Percentiles rank a stretch among this genome's conserved stretches.
phyloP scores from a whole-genome alignment of 371 early-diverging fungal species.

The Fennellomyces sp. region DNA sequence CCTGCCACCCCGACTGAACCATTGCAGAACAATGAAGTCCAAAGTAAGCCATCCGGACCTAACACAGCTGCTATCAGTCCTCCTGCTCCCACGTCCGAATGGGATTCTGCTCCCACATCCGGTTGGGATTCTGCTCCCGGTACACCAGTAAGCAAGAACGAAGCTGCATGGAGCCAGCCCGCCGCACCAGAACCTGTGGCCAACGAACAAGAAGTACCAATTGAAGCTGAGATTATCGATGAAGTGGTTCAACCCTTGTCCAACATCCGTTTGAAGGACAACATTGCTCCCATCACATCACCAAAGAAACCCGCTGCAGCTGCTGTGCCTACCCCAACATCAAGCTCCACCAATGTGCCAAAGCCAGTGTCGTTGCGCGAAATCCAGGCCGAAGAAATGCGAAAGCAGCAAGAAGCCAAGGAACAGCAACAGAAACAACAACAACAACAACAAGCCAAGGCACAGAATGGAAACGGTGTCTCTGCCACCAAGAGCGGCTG shows the following conservation, averaged over 20 bases:
- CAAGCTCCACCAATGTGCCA: constrained; percentile 1
- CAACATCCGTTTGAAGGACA: constrained; percentile 2
- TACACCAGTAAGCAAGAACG: constrained; percentile 34
- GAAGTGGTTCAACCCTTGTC: neutral
- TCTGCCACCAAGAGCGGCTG: constrained; percentile 16
- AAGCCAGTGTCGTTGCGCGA: constrained; percentile 48
- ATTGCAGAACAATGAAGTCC: neutral
- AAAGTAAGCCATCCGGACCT: neutral
- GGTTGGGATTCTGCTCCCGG: constrained; percentile 45
- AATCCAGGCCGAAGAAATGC: constrained; percentile 51
- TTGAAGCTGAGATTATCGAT: neutral
- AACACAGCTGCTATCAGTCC: constrained; percentile 5
- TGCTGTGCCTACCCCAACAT: neutral
- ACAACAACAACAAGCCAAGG: constrained; percentile 9
- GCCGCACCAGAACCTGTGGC: constrained; percentile 30
- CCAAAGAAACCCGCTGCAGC: neutral
- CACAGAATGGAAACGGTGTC: neutral
- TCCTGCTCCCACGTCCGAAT: constrained; percentile 9
- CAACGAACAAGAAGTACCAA: constrained; percentile 8
- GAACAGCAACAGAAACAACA: constrained; percentile 10
- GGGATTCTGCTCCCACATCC: constrained; percentile 32
- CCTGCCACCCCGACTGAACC: neutral
- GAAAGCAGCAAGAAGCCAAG: constrained; percentile 43
- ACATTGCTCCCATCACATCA: neutral
- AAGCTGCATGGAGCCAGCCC: constrained; percentile 16